These are phyloP conservation scores for Penicillium fuscoglaucum DNA, from an alignment of 2,329 filamentous ascomycete species.

Conservation along the genomic window DNA sequence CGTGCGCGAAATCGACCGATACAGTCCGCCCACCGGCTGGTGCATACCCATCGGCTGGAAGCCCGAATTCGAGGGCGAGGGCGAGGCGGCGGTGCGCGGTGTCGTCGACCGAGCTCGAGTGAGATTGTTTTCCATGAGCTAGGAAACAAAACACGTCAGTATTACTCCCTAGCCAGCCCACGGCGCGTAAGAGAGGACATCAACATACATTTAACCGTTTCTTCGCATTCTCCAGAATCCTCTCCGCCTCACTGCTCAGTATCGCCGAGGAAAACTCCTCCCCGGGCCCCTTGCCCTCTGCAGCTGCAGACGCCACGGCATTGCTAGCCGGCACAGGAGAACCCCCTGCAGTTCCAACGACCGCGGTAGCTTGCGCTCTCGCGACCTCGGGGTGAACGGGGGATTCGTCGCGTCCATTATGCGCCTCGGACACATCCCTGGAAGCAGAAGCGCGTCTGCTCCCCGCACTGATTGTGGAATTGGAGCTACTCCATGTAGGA, in stretches of 20 bases:
- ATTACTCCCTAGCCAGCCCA: neutral
- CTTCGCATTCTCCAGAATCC: conserved; percentile 92
- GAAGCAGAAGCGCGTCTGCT: conserved; percentile 23
- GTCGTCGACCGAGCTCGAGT: conserved; percentile 73
- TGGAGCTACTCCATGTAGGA: conserved; percentile 36
- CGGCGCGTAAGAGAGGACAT: neutral
- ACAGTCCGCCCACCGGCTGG: conserved; percentile 44
- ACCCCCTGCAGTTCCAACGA: conserved; percentile 3
- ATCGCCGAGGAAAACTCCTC: conserved; percentile 70
- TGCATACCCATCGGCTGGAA: conserved; percentile 30
- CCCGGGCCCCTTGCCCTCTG: conserved; percentile 47
- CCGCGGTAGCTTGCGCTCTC: conserved; percentile 10
- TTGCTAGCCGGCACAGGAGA: conserved; percentile 14
- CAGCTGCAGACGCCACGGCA: conserved; percentile 40
- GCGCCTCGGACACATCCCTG: conserved; percentile 16
- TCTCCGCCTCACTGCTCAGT: conserved; percentile 78
- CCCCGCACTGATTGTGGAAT: conserved; percentile 39
- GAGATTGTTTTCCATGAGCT: conserved; percentile 94
- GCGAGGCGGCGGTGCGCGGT: conserved; percentile 54
- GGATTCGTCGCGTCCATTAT: conserved; percentile 8
- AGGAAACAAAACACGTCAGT: conserved; percentile 21
- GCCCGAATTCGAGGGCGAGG: conserved; percentile 29
- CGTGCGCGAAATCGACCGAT: conserved; percentile 43
- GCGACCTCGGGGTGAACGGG: conserved; percentile 8
- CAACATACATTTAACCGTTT: conserved; percentile 74